Percentiles rank a stretch among this genome's conserved stretches.
Evolutionary conservation across 495 filamentous ascomycete species (phyloP).

Genomic region (Haplographium delicatum): DNA sequence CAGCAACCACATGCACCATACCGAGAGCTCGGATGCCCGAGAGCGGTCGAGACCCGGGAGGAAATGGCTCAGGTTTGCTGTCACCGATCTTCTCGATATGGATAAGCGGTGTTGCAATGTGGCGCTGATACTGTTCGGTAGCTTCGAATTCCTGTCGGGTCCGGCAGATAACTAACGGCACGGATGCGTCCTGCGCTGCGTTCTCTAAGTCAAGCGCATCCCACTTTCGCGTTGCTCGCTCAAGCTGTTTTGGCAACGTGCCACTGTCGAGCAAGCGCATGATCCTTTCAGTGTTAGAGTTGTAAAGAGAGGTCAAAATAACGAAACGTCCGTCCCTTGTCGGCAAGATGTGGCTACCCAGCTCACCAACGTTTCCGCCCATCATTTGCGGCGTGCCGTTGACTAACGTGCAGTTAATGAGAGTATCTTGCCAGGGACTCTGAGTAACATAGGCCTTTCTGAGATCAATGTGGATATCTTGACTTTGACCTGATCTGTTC

Average conservation of each 20-base stretch:
- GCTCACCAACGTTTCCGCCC: constrained; percentile 1
- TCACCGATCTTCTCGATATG: constrained; percentile 2
- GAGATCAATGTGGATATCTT: constrained; percentile 5
- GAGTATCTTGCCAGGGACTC: constrained; percentile 1
- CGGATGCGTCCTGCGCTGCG: constrained; percentile 1
- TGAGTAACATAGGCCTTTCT: constrained; percentile 1
- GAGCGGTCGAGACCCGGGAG: not conserved
- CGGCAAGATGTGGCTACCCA: not conserved
- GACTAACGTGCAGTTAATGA: constrained; percentile 3
- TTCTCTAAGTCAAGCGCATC: not conserved
- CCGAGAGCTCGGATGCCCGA: not conserved
- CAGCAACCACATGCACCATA: constrained; percentile 4
- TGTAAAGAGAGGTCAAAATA: constrained; percentile 4
- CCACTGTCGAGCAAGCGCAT: constrained; percentile 1
- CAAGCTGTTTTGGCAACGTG: constrained; percentile 3
- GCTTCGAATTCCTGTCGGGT: not conserved
- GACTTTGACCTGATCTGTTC: not conserved
- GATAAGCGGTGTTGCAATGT: constrained; percentile 1
- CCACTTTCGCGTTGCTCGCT: constrained; percentile 1
- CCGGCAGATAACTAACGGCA: constrained; percentile 1
- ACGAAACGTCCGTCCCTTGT: not conserved
- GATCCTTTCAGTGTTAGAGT: not conserved
- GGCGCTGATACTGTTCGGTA: not conserved
- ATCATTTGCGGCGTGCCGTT: constrained; percentile 3
- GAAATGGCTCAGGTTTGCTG: constrained; percentile 3